Evolutionary conservation across 805 yeast genomes (phyloP), one percentile per base, ranked within the genome.

Genomic region (Lipomyces yamanashiensis): DNA sequence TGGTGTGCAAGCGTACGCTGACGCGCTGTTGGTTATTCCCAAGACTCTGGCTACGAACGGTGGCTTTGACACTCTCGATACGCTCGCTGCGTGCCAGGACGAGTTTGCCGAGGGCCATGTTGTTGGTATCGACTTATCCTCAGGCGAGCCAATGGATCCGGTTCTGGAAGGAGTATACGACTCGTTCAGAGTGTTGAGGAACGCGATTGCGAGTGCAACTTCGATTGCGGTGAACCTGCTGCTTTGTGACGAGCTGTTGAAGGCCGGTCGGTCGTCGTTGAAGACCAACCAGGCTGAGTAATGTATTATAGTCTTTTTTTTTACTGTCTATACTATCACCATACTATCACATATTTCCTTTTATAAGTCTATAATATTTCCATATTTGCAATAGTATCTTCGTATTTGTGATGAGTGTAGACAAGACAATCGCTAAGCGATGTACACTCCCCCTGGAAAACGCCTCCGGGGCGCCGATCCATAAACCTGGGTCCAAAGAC

Each of bases 61-160:
- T 1, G 99, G 99, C 7, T 87, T 87, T 71, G 99, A 95, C 76
- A 86, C 93, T 0, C 83, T 95, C 71, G 98, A 95, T 74, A 87
- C 97, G 10, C 82, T 95, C 28, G 86, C 95, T 34, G 84, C 87
- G 61, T 91, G 96, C 71, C 96, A 91, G 78, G 99, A 95, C 77
- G 96, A 89, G 75, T 83, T 87, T 62, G 84, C 82, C 49, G 74
- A 74, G 43, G 95, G 88, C 58, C 86, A 89, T 72, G 84, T 85
- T 39, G 96, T 92, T 50, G 99, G 99, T 62, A 87, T 95, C 59
- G 97, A 95, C 75, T 82, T 95, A 69, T 85, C 84, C 65, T 83
- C 93, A 10, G 99, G 99, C 45, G 97, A 92, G 74, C 95, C 98
- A 55, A 87, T 93, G 84, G 98, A 93, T 74, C 98, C 99, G 54